These are phyloP conservation scores for Raffaelea ambrosiae DNA, from an alignment of 2,329 filamentous ascomycete genomes.

Conservation along the genomic window DNA sequence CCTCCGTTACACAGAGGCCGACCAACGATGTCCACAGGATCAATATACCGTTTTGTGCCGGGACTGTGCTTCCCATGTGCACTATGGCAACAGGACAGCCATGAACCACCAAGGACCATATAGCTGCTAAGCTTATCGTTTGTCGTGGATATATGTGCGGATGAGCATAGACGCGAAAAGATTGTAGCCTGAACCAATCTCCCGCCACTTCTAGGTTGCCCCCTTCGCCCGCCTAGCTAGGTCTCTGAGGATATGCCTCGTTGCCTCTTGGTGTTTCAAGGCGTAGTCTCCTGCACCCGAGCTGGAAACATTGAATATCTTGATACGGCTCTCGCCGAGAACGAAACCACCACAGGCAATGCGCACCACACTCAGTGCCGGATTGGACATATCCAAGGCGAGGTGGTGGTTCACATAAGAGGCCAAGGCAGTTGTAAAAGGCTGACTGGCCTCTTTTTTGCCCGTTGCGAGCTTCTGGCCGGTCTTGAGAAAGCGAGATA, in stretches of 20 bases:
- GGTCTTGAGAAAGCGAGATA: constrained; percentile 34
- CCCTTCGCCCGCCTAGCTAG: constrained; percentile 5
- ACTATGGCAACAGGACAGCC: no score
- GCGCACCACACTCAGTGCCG: constrained; percentile 42
- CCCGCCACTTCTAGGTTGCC: neutral
- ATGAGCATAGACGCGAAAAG: no score
- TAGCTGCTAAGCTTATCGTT: no score
- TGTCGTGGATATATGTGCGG: no score
- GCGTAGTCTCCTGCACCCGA: no score
- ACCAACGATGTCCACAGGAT: no score
- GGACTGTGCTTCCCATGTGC: no score
- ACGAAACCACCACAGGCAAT: constrained; percentile 49
- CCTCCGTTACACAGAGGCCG: no score
- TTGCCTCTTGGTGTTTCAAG: neutral
- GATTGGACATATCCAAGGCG: constrained; percentile 46
- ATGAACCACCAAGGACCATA: no score
- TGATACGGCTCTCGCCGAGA: constrained; percentile 42
- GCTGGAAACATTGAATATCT: constrained; percentile 26
- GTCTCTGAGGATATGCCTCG: constrained; percentile 3
- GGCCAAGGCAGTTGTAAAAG: constrained; percentile 43
- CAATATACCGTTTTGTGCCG: no score
- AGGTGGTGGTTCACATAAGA: constrained; percentile 44
- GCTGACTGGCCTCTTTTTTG: constrained; percentile 9
- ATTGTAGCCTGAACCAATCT: no score
- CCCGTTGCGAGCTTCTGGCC: constrained; percentile 21